phyloP scores from a whole-genome alignment of 2,329 filamentous ascomycete species.

The Clonostachys solani region DNA sequence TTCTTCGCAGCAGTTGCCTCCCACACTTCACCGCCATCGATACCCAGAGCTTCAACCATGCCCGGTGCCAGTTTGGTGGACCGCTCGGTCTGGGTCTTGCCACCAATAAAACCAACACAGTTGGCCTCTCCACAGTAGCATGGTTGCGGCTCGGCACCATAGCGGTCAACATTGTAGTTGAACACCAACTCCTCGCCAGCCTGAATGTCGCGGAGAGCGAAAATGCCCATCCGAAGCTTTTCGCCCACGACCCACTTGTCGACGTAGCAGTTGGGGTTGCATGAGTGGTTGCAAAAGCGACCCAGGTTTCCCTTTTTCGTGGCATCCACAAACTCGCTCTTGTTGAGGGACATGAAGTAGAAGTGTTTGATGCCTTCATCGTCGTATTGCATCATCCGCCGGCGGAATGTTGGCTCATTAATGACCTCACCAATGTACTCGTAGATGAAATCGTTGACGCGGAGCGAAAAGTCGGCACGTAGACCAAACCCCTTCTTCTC shows the following conservation, averaged over 20 bases:
- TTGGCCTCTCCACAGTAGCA: constrained; percentile 96
- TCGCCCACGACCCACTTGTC: constrained; percentile 99
- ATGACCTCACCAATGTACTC: constrained; percentile 99
- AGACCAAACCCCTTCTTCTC: constrained; percentile 97
- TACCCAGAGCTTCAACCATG: constrained; percentile 91
- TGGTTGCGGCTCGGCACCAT: constrained; percentile 92
- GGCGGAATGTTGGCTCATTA: constrained; percentile 83
- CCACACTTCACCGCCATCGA: constrained; percentile 90
- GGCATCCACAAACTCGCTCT: constrained; percentile 94
- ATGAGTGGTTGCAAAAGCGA: constrained; percentile 98
- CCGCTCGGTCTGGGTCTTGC: constrained; percentile 94
- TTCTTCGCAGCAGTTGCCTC: constrained; percentile 86
- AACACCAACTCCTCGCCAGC: constrained; percentile 95
- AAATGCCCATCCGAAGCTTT: constrained; percentile 98
- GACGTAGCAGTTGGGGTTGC: constrained; percentile 97
- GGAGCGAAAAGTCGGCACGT: constrained; percentile 72
- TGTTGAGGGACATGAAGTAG: constrained; percentile 98
- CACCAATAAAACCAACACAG: constrained; percentile 94
- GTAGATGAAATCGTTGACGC: constrained; percentile 87
- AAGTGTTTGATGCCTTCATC: constrained; percentile 98
- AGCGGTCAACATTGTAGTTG: constrained; percentile 99
- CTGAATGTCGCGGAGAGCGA: constrained; percentile 79
- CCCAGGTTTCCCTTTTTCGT: constrained; percentile 95
- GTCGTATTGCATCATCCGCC: constrained; percentile 90
- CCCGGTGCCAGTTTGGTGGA: constrained; percentile 86